Conservation (phyloP, 805 yeast genomes). For the Candida takata region DNA sequence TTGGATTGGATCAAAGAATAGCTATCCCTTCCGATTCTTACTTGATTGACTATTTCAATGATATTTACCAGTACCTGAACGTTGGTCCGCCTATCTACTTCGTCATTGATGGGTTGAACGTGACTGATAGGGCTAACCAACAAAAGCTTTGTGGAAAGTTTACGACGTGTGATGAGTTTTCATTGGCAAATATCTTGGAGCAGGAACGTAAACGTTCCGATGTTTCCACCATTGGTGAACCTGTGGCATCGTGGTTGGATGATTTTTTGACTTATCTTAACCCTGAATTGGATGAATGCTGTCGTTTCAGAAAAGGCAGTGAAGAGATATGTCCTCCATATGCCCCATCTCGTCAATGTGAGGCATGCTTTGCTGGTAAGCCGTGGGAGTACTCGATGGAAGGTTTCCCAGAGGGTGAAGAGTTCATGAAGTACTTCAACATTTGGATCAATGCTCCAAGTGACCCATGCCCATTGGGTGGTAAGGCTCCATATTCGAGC, state of each 20-base stretch:
- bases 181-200: conserved; percentile 74
- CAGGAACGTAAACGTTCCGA: conserved; percentile 71
- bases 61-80: conserved; percentile 62
- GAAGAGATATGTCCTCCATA: conserved; percentile 57
- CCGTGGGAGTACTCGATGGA: conserved; percentile 68
- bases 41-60: conserved; percentile 71
- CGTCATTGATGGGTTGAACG: conserved; percentile 62
- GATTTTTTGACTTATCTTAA: conserved; percentile 83
- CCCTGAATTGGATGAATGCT: conserved; percentile 82
- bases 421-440: conserved; percentile 63
- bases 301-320: conserved; percentile 53
- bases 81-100: conserved; percentile 92
- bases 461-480: conserved; percentile 92
- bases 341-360: conserved; percentile 66
- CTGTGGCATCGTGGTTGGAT: conserved; percentile 89
- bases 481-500: conserved; percentile 81
- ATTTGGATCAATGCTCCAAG: conserved; percentile 83
- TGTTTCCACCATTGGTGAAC: conserved; percentile 64
- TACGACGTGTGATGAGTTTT: conserved; percentile 72
- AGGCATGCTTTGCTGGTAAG: conserved; percentile 58
- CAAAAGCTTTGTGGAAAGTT: conserved; percentile 81
- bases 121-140: conserved; percentile 57
- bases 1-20: conserved; percentile 84
- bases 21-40: conserved; percentile 85
- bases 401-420: conserved; percentile 72